Conservation (phyloP, 805 yeast species). For the Candida michaelii region DNA sequence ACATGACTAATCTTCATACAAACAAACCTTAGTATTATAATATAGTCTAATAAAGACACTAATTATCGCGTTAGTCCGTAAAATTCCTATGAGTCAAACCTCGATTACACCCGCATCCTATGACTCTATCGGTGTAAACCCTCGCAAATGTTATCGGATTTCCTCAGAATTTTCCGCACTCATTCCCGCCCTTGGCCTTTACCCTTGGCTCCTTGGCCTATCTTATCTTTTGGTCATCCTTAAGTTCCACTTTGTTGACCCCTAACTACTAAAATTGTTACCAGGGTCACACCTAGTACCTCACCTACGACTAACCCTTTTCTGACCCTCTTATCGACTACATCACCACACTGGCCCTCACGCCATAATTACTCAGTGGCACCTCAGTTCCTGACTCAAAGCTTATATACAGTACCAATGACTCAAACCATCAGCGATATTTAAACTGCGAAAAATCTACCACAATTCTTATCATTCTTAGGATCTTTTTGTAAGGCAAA, state of each 20-base stretch:
- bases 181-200: too few relatives aligned
- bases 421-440: constrained; percentile 3
- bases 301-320: too few relatives aligned
- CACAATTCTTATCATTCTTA: neutral
- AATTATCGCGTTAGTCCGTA: neutral
- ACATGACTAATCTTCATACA: too few relatives aligned
- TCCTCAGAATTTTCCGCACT: neutral
- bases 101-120: neutral
- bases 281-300: neutral
- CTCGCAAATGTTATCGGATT: constrained; percentile 3
- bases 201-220: too few relatives aligned
- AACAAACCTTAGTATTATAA: too few relatives aligned
- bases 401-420: constrained; percentile 5
- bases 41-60: neutral
- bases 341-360: too few relatives aligned
- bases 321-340: too few relatives aligned
- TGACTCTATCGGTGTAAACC: neutral
- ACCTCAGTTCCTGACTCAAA: neutral
- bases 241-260: too few relatives aligned
- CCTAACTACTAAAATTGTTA: too few relatives aligned
- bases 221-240: too few relatives aligned
- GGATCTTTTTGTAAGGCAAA: neutral
- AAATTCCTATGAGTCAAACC: constrained; percentile 1
- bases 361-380: too few relatives aligned
- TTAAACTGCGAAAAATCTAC: constrained; percentile 3